Base-by-base conservation (phyloP, 2,329 filamentous ascomycete genomes). In the Gnomoniopsis smithogilvyi region DNA sequence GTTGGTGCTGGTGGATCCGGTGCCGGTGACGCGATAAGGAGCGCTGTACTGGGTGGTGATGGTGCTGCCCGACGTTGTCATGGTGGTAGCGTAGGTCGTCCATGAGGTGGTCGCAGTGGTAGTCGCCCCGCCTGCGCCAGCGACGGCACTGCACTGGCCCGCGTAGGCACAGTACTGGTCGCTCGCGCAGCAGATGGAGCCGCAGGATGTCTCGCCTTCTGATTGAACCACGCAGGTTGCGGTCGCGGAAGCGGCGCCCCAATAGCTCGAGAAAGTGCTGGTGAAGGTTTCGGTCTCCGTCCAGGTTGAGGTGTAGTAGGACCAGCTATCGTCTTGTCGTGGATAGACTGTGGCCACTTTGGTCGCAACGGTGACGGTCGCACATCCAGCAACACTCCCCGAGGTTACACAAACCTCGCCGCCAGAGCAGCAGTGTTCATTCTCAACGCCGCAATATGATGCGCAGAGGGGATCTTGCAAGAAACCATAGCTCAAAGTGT, bases 141-240 rank as follows among this genome's bases (percentile, higher is more conserved):
- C 77, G 56, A 82, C 82, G 26, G 81, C 71, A 6, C 76, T 72
- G 69, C 89, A 92, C 67, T 86, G 81, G 54, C 83, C 83, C 1
- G 73, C 63, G 59, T 72, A 76, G 55, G 79, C 81, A 71, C 90
- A 93, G 68, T 86, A 88, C 72, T 91, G 87, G 74, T 82, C 84
- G 61, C 76, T 81, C 24, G 84, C 83, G 72, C 90, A 94, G 79
- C 90, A 93, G 60, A 87, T 86, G 54, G 70, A 69, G 34, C 89
- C 89, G 69, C 90, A 93, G 3, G 83, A 78, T 8, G 80, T 80
- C 72, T 90, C 75, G 57, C 81, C 79, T 3, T 75, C 75, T 51
- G 71, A 68, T 2, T 66, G 67, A 1, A 84, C 82, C 1, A 78
- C 70, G 68, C 85, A 88, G 63, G 76, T 69, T 43, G 71, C 76